Conservation (phyloP, 2,329 filamentous ascomycete species). For the Phaeomoniella chlamydospora region DNA sequence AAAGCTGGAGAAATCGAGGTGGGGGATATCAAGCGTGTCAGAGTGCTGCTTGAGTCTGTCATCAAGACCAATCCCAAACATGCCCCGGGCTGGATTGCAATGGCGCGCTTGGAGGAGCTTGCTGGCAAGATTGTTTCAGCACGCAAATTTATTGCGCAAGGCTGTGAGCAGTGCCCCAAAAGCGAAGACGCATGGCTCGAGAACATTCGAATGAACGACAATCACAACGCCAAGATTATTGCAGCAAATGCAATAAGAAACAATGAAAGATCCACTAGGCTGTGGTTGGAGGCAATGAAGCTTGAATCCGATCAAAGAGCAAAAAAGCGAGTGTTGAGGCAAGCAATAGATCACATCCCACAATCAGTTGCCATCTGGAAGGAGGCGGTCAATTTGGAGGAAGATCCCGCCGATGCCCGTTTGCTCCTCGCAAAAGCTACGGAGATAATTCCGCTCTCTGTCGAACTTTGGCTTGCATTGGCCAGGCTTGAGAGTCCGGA, state of each 20-base stretch:
- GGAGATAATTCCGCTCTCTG: slow-evolving; percentile 82
- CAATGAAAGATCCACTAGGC: slow-evolving; percentile 71
- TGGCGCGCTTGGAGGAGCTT: slow-evolving; percentile 79
- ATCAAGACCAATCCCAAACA: slow-evolving; percentile 95
- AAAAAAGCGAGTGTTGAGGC: slow-evolving; percentile 83
- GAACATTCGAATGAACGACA: slow-evolving; percentile 84
- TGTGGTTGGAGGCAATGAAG: slow-evolving; percentile 95
- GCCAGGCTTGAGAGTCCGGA: slow-evolving; percentile 79
- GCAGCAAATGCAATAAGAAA: slow-evolving; percentile 85
- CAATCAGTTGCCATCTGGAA: slow-evolving; percentile 98
- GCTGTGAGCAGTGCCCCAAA: slow-evolving; percentile 81
- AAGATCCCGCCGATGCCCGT: slow-evolving; percentile 74
- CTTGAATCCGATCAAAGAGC: slow-evolving; percentile 68
- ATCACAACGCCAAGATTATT: slow-evolving; percentile 88
- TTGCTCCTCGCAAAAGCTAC: slow-evolving; percentile 87
- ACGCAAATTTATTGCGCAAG: slow-evolving; percentile 72
- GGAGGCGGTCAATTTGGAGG: slow-evolving; percentile 87
- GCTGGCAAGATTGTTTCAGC: slow-evolving; percentile 86
- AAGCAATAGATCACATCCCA: slow-evolving; percentile 82
- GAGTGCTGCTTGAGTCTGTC: slow-evolving; percentile 85
- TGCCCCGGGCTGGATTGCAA: slow-evolving; percentile 89
- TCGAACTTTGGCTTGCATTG: slow-evolving; percentile 89
- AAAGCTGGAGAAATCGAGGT: slow-evolving; percentile 71
- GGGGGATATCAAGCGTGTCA: slow-evolving; percentile 87
- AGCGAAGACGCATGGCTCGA: slow-evolving; percentile 94